Evolutionary conservation across 2,329 filamentous ascomycete species (phyloP).

Genomic region (Corynespora cassiicola): DNA sequence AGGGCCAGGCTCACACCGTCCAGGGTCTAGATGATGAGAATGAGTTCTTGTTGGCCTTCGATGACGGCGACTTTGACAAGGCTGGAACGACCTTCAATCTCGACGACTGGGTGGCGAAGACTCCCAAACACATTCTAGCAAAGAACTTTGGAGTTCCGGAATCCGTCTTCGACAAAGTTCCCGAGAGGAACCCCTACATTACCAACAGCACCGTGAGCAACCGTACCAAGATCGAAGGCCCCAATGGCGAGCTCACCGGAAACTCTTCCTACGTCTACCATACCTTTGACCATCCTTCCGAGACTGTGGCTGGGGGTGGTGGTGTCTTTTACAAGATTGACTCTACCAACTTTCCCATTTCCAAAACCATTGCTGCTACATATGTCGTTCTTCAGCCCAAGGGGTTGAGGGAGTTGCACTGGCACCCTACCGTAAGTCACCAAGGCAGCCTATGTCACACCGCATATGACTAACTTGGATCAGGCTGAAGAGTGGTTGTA

Average conservation of each 20-base stretch:
- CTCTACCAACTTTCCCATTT: conserved; percentile 70
- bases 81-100: conserved; percentile 74
- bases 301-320: conserved; percentile 66
- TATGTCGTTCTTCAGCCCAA: conserved; percentile 69
- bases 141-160: conserved; percentile 72
- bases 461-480: conserved; percentile 3
- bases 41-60: conserved; percentile 71
- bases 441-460: no score
- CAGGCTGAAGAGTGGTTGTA: conserved; percentile 71
- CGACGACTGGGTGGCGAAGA: conserved; percentile 73
- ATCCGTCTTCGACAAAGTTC: conserved; percentile 65
- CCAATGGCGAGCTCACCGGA: conserved; percentile 58
- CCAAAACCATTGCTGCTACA: conserved; percentile 70
- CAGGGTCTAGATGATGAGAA: conserved; percentile 72
- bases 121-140: conserved; percentile 67
- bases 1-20: conserved; percentile 68
- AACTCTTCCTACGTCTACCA: conserved; percentile 69
- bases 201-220: conserved; percentile 61
- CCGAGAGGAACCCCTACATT: conserved; percentile 67
- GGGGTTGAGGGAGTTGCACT: conserved; percentile 70
- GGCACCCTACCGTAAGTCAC: conserved; percentile 68
- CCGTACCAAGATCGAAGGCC: conserved; percentile 53
- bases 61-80: conserved; percentile 71
- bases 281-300: conserved; percentile 61
- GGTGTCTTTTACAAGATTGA: conserved; percentile 71